A percentile compares a stretch with the other conserved stretches of the same genome.
Conservation (phyloP, 805 yeast genomes). For the Cyberlindnera bimundalis region DNA sequence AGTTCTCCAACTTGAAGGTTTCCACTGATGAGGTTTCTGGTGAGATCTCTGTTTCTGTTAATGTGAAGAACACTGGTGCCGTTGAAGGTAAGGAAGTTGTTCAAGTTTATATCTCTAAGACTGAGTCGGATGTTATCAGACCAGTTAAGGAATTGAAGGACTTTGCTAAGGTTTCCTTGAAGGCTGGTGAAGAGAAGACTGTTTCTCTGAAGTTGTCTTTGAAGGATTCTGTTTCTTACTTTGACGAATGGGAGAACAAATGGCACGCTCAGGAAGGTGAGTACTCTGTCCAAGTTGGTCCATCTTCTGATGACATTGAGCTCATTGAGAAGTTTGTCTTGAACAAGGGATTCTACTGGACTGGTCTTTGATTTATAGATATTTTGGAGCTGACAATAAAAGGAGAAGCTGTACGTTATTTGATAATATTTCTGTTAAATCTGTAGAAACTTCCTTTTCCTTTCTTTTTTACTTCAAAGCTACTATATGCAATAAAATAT, state of each 20-base stretch:
- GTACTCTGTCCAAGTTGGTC: slow-evolving; percentile 48
- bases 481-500: no score
- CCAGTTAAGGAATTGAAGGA: slow-evolving; percentile 61
- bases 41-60: slow-evolving; percentile 31
- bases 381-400: no score
- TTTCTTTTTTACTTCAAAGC: no score
- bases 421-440: background rate
- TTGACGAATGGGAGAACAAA: slow-evolving; percentile 43
- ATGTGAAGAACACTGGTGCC: slow-evolving; percentile 46
- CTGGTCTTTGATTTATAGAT: background rate
- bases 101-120: slow-evolving; percentile 48
- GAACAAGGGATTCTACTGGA: slow-evolving; percentile 23
- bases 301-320: slow-evolving; percentile 31
- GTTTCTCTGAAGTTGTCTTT: slow-evolving; percentile 38
- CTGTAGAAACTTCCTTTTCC: no score
- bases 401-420: no score
- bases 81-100: slow-evolving; percentile 52
- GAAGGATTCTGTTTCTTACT: slow-evolving; percentile 51
- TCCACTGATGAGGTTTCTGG: slow-evolving; percentile 27
- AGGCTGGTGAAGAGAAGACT: slow-evolving; percentile 40
- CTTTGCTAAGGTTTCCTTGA: slow-evolving; percentile 45
- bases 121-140: slow-evolving; percentile 37
- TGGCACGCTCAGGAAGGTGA: slow-evolving; percentile 53
- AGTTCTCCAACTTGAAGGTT: slow-evolving; percentile 36
- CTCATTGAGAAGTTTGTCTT: slow-evolving; percentile 28